phyloP scores from a whole-genome alignment of 2,329 filamentous ascomycete genomes.

The Metarhizium humberi region DNA sequence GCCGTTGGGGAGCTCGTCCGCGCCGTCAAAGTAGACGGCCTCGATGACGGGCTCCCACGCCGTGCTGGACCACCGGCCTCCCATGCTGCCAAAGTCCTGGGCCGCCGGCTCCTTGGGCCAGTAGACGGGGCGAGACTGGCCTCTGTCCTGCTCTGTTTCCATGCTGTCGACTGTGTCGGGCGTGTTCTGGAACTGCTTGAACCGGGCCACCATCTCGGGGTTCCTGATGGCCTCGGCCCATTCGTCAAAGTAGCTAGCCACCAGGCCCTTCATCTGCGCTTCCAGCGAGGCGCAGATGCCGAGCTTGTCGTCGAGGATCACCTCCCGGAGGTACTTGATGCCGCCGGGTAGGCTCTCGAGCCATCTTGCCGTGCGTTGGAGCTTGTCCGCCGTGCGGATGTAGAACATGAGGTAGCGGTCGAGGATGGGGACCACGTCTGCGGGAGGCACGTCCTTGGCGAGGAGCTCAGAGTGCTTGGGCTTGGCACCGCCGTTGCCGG shows the following conservation, averaged over 20 bases:
- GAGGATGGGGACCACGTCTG: conserved; percentile 73
- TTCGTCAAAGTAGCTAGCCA: conserved; percentile 80
- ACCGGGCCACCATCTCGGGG: conserved; percentile 57
- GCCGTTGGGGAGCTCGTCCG: conserved; percentile 57
- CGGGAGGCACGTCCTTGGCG: conserved; percentile 75
- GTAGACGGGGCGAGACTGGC: conserved; percentile 63
- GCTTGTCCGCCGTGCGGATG: conserved; percentile 82
- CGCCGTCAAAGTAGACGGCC: conserved; percentile 56
- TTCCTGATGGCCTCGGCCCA: conserved; percentile 76
- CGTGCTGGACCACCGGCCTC: conserved; percentile 48
- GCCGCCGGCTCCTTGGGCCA: conserved; percentile 62
- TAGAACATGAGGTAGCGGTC: conserved; percentile 92
- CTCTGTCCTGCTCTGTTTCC: conserved; percentile 63
- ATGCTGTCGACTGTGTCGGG: conserved; percentile 58
- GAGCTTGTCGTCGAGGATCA: conserved; percentile 76
- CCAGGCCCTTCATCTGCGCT: conserved; percentile 77
- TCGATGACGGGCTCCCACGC: conserved; percentile 75
- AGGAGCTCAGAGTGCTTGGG: conserved; percentile 75
- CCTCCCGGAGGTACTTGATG: conserved; percentile 49
- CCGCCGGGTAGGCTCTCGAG: too few relatives aligned
- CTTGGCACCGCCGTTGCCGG: conserved; percentile 80
- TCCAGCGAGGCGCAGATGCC: conserved; percentile 80
- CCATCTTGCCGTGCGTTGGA: conserved; percentile 77
- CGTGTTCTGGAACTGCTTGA: conserved; percentile 80
- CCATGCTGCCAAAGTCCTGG: conserved; percentile 62